Evolutionary conservation across 2,329 filamentous ascomycete species (phyloP), one percentile per base, ranked within the genome.

Genomic region (Stagonosporopsis tanaceti): DNA sequence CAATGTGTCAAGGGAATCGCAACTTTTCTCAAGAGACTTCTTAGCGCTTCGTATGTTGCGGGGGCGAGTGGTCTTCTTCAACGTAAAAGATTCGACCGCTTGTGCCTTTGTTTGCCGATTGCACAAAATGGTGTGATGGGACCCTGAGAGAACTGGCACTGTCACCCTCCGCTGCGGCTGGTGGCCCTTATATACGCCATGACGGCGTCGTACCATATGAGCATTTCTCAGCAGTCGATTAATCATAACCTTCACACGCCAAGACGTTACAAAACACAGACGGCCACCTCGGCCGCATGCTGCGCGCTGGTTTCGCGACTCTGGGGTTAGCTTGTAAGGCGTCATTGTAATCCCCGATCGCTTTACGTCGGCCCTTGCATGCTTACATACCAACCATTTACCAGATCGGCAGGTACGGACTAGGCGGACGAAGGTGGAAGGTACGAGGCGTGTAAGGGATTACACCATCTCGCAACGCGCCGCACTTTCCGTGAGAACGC

Each of bases 331-430:
- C 66, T 57, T 47, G 32, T 60, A 75, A 74, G 71, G 60, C 65
- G 66, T 60, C 59, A 73, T 71, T 59, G 27, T 61, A 68, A 63
- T 68, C 57, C 65, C 69, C 70, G 68, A 65, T 38, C 68, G 68
- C 68, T 64, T 73, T 70, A 57, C 61, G 45, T 53, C 71, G 71
- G 72, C 63, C 67, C 72, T 68, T 60, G 55, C 59, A 30, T 44
- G 58, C 61, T 68, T 54, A 68, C 65, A 68, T 41, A 47, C 25
- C 35, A 28, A 25, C 6, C 7, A 24, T 27, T 25, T 45, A 46
- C 38, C 48, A 48, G 32, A 47, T 57, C 38, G 53, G 53, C 47
- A 57, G 53, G 54, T 40, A 53, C 48, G 38, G 30, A 50, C 27
- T 32, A 17, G 17, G 38, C n/a, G 44, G 28, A 54, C 51, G 44